phyloP scores from a whole-genome alignment of 1,284 basidiomycete species.

The Xerocomus subilludens region DNA sequence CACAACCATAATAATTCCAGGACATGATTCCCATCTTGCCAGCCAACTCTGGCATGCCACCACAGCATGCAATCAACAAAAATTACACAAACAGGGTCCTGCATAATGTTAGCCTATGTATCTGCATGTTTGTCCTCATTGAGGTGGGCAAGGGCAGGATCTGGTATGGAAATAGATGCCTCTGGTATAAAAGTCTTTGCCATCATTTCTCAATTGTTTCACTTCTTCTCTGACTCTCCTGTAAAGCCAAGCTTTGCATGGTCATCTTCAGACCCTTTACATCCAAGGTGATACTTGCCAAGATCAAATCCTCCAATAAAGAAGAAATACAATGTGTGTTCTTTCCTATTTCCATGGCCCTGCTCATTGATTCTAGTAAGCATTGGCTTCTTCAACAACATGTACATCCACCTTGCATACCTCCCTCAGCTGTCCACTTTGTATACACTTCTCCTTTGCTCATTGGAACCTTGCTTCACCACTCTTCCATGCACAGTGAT shows the following conservation, averaged over 20 bases:
- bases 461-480: not conserved
- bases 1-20: conserved; percentile 48
- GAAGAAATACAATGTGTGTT: conserved; percentile 83
- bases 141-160: conserved; percentile 92
- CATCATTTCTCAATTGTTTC: not conserved
- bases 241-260: conserved; percentile 85
- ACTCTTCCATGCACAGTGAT: conserved; percentile 63
- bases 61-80: conserved; percentile 84
- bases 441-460: conserved; percentile 57
- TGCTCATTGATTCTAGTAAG: conserved; percentile 67
- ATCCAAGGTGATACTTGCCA: conserved; percentile 90
- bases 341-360: not conserved
- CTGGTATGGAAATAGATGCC: conserved; percentile 92
- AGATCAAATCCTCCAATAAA: conserved; percentile 85
- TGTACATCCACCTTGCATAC: conserved; percentile 80
- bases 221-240: conserved; percentile 21
- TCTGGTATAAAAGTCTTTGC: conserved; percentile 90
- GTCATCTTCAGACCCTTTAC: conserved; percentile 93
- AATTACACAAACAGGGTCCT: conserved; percentile 93
- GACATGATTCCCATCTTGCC: conserved; percentile 86
- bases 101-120: conserved; percentile 91
- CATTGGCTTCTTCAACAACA: conserved; percentile 94
- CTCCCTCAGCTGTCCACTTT: conserved; percentile 83
- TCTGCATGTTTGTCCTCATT: conserved; percentile 88
- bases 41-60: conserved; percentile 75